Evolutionary conservation across 768 basidiomycete species (phyloP).

Genomic region (Trametes sanguinea): DNA sequence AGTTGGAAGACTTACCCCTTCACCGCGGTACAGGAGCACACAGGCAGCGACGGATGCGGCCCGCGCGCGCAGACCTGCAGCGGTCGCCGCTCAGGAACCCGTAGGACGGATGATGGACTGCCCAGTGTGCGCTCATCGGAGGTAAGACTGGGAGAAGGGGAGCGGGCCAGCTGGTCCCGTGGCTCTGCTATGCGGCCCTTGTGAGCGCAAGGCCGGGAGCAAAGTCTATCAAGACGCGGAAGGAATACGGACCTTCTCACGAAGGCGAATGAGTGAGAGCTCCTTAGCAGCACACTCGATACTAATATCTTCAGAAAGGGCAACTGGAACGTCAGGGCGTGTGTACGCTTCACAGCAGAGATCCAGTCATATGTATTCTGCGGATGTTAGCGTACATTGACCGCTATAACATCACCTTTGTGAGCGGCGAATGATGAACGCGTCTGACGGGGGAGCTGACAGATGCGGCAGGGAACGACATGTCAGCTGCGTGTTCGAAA

Average conservation of each 20-base stretch:
- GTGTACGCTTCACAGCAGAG: too few species aligned
- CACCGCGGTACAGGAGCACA: neutral
- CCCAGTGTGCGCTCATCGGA: neutral
- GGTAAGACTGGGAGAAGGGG: neutral
- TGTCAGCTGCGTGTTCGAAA: slow-evolving; percentile 12
- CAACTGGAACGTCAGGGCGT: too few species aligned
- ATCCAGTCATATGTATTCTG: too few species aligned
- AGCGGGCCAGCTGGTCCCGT: slow-evolving; percentile 10
- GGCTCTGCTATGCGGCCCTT: neutral
- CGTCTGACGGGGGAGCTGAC: neutral
- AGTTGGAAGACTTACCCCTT: slow-evolving; percentile 2
- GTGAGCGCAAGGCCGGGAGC: slow-evolving; percentile 17
- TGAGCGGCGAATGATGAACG: neutral
- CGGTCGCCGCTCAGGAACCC: neutral
- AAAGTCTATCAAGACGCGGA: slow-evolving; percentile 20
- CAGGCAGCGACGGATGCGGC: slow-evolving; percentile 1
- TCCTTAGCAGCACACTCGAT: neutral
- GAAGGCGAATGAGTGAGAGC: slow-evolving; percentile 9
- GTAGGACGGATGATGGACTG: neutral
- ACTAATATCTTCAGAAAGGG: too few species aligned
- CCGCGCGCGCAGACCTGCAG: neutral
- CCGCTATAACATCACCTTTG: neutral
- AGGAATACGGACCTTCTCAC: slow-evolving; percentile 15
- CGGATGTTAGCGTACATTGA: too few species aligned
- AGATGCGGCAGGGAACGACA: neutral